phyloP scores from a whole-genome alignment of 352 stramenopile species.

The Phytophthora lateralis region DNA sequence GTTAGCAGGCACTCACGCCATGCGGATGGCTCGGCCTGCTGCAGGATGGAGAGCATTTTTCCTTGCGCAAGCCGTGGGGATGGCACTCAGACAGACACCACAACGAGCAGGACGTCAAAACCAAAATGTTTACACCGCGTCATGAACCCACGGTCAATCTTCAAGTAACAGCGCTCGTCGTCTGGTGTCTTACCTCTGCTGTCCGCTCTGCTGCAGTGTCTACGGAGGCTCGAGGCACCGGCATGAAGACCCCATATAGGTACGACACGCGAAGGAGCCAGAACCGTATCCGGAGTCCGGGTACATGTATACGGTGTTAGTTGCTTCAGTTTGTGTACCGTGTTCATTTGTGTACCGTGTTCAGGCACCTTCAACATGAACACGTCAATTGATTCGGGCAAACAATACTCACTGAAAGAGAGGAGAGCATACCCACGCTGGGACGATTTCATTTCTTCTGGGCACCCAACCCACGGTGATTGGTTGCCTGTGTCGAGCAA shows the following conservation, averaged over 20 bases:
- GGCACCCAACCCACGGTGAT: not conserved
- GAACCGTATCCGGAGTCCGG: not conserved
- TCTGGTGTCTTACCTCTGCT: not conserved
- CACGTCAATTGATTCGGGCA: too few species aligned
- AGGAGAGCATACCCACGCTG: not conserved
- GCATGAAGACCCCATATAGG: too few species aligned
- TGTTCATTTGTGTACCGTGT: not conserved
- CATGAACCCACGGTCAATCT: not conserved
- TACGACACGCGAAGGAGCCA: too few species aligned
- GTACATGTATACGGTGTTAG: not conserved
- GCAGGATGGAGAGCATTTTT: not conserved
- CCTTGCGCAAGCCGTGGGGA: not conserved
- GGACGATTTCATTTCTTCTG: constrained; percentile 14
- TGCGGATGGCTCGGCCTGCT: not conserved
- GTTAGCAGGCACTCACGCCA: not conserved
- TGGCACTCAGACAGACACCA: not conserved
- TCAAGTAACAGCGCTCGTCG: not conserved
- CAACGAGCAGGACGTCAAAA: not conserved
- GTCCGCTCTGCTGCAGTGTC: too few species aligned
- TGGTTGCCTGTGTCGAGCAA: not conserved
- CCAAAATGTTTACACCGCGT: not conserved
- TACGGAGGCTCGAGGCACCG: too few species aligned
- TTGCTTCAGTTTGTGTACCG: not conserved
- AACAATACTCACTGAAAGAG: too few species aligned
- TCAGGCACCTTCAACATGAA: too few species aligned